Evolutionary conservation across 179 eudicot species (phyloP), one percentile per base, ranked within the genome.

Genomic region (Silene noctiflora): DNA sequence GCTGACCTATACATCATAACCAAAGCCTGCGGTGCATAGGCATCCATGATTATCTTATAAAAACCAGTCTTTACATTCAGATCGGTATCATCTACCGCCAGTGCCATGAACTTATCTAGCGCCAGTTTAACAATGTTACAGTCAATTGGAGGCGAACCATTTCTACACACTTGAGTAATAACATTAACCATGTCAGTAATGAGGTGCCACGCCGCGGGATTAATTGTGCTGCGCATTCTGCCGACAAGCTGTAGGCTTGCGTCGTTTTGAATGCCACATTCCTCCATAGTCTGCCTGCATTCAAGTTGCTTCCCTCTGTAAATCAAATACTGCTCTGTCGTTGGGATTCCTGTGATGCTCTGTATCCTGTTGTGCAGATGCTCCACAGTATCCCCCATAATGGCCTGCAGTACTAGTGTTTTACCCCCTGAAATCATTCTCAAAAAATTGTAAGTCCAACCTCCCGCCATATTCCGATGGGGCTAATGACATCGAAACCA

Each of bases 1-100:
- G 88, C 60, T 0, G 98, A 93, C 84, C 84, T 58, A 29, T 88
- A 91, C n/a, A 93, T 85, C 89, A 90, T 88, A 0, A 89, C 89
- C 65, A 96, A 71, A 9, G 90, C 90, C 56, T 83, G 79, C 0
- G 94, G 89, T 0, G 90, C 96, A 58, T 76, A 67, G 0, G 90
- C 84, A 1, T 89, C 87, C 48, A 77, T 53, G 48, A 96, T 87
- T 22, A 91, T 81, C 81, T 83, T 83, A 70, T 86, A 71, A 73
- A 84, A 86, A 1, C 81, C 86, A 2, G 75, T 74, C 79, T 76
- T 76, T 20, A 42, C 24, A 14, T 7, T 33, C 21, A 0, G 1
- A 29, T 24, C 13, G 9, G 4, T 29, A 65, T 33, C 67, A 25
- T 35, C 73, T 53, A 2, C 10, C 9, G 72, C 46, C 0, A 70